Conservation (phyloP, 2,329 filamentous ascomycete genomes). For the Periconia sp. region DNA sequence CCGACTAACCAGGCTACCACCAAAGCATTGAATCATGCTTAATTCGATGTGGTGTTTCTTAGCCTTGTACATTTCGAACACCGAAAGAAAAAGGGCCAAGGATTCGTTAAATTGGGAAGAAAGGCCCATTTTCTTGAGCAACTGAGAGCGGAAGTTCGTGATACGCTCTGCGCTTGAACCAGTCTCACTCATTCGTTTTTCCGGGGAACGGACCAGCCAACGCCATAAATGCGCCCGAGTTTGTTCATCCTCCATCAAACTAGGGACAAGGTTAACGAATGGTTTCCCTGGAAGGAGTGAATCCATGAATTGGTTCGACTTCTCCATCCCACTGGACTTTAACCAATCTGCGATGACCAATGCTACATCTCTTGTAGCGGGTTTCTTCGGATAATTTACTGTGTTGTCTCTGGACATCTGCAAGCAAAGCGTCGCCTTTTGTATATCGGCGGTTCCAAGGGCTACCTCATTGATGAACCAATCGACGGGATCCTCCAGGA, state of each 20-base stretch:
- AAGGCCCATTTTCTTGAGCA: slow-evolving; percentile 28
- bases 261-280: slow-evolving; percentile 19
- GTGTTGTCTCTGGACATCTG: slow-evolving; percentile 24
- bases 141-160: slow-evolving; percentile 18
- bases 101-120: slow-evolving; percentile 17
- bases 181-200: slow-evolving; percentile 21
- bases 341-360: slow-evolving; percentile 33
- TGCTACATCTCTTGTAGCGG: slow-evolving; percentile 15
- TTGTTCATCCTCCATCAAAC: slow-evolving; percentile 23
- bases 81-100: slow-evolving; percentile 27
- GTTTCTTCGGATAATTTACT: neutral
- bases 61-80: slow-evolving; percentile 12
- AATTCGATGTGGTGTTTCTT: slow-evolving; percentile 7
- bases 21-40: slow-evolving; percentile 22
- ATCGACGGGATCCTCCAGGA: slow-evolving; percentile 41
- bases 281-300: slow-evolving; percentile 12
- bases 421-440: slow-evolving; percentile 44
- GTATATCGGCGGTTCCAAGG: slow-evolving; percentile 40
- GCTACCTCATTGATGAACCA: slow-evolving; percentile 46
- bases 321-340: slow-evolving; percentile 28
- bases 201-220: slow-evolving; percentile 26
- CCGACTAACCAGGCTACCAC: slow-evolving; percentile 25
- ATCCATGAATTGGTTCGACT: slow-evolving; percentile 29
- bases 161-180: slow-evolving; percentile 13
- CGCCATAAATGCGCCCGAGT: slow-evolving; percentile 27